A percentile compares a stretch with the other conserved stretches of the same genome.
Conservation (phyloP, 73 alveolate species). For the Blepharisma stoltei region DNA sequence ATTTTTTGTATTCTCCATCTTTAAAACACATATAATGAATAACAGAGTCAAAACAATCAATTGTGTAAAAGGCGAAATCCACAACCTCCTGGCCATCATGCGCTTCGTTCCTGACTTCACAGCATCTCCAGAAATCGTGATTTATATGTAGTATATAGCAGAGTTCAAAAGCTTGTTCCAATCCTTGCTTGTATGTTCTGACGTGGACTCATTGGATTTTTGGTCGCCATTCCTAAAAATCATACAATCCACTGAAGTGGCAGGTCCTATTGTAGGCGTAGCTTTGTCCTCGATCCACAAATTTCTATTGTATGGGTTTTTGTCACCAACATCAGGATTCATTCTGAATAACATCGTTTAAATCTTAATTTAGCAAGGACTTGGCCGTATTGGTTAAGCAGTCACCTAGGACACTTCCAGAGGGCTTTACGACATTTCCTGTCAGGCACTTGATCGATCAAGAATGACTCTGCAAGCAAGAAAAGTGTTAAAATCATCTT, state of each 20-base stretch:
- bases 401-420: no score
- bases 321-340: conserved; percentile 4
- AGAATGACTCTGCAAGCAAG: no score
- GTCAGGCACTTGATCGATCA: no score
- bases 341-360: not conserved
- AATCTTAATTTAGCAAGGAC: no score
- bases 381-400: no score
- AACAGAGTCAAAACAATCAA: conserved; percentile 20
- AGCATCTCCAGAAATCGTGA: no score
- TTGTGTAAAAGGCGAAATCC: conserved; percentile 24
- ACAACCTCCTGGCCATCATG: conserved; percentile 10
- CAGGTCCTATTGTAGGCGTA: conserved; percentile 12
- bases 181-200: conserved; percentile 11
- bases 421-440: no score
- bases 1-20: no score
- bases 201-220: conserved; percentile 22
- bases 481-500: no score
- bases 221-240: conserved; percentile 23
- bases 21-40: not conserved
- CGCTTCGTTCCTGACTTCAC: not conserved
- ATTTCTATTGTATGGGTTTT: not conserved
- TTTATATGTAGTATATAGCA: not conserved
- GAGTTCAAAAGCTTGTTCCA: not conserved
- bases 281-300: conserved; percentile 25
- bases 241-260: conserved; percentile 6